Conservation (phyloP, 169 alveolate genomes). For the Plasmodium vivax region DNA sequence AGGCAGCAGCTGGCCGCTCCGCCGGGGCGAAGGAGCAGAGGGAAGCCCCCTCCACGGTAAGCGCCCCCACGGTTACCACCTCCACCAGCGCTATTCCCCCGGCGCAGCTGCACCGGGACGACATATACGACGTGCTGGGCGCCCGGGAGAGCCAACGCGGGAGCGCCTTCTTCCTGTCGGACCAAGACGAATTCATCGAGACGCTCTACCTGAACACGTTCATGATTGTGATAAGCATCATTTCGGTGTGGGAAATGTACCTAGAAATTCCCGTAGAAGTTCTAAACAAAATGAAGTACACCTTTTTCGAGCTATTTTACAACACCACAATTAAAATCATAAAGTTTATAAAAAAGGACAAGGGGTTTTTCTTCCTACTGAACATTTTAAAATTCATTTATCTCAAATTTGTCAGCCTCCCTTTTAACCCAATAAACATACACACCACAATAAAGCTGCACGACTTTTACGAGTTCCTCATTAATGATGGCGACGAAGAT, state of each 20-base stretch:
- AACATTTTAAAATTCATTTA: conserved; percentile 59
- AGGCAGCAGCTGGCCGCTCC: background rate
- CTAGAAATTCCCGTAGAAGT: conserved; percentile 66
- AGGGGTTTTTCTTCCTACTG: conserved; percentile 33
- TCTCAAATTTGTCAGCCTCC: conserved; percentile 53
- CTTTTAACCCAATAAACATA: conserved; percentile 67
- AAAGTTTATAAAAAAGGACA: conserved; percentile 43
- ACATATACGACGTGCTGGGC: conserved; percentile 36
- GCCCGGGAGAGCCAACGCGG: background rate
- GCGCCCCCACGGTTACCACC: background rate
- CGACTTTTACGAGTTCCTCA: conserved; percentile 62
- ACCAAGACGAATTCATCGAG: conserved; percentile 42
- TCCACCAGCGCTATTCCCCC: background rate
- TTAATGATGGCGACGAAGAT: background rate
- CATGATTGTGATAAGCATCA: conserved; percentile 48
- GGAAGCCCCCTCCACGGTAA: background rate
- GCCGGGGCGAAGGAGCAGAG: background rate
- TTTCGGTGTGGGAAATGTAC: conserved; percentile 62
- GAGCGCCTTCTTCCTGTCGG: conserved; percentile 13
- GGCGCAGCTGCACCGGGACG: conserved; percentile 11
- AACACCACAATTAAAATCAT: conserved; percentile 68
- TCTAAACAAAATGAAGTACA: conserved; percentile 69
- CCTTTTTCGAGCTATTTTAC: conserved; percentile 72
- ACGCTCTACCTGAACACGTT: conserved; percentile 39
- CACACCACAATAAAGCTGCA: conserved; percentile 38